phyloP scores from a whole-genome alignment of 1,139 yeast species.

The Scheffersomyces illinoinensis region DNA sequence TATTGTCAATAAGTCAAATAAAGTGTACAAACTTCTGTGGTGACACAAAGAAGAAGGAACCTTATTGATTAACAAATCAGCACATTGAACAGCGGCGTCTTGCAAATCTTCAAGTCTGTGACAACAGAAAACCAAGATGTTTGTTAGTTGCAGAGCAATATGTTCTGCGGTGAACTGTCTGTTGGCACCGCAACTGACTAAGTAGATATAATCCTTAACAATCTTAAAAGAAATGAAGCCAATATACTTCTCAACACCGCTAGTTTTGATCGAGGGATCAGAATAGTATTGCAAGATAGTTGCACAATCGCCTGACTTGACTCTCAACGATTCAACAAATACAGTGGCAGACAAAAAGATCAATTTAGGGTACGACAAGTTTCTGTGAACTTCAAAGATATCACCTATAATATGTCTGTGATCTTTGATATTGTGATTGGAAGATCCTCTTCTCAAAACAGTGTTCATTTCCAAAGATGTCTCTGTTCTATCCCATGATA shows the following conservation, averaged over 20 bases:
- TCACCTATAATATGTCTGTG: constrained; percentile 64
- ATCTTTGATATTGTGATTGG: constrained; percentile 76
- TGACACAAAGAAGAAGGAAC: constrained; percentile 86
- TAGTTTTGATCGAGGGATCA: constrained; percentile 76
- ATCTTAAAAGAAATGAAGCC: constrained; percentile 64
- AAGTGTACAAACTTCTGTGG: constrained; percentile 67
- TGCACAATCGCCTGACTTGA: constrained; percentile 79
- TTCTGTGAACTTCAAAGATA: constrained; percentile 50
- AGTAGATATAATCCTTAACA: constrained; percentile 55
- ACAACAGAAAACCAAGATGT: constrained; percentile 69
- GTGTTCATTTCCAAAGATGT: constrained; percentile 91
- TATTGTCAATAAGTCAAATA: constrained; percentile 77
- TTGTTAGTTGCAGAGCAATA: constrained; percentile 71
- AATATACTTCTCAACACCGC: constrained; percentile 73
- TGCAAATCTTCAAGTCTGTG: constrained; percentile 78
- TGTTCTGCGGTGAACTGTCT: constrained; percentile 55
- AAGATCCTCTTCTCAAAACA: constrained; percentile 85
- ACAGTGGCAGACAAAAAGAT: constrained; percentile 87
- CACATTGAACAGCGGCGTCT: constrained; percentile 76
- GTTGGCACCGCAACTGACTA: constrained; percentile 47
- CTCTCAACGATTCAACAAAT: constrained; percentile 76
- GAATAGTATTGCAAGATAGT: constrained; percentile 74
- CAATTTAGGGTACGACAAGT: constrained; percentile 73
- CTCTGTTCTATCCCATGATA: constrained; percentile 83
- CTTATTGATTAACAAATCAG: constrained; percentile 64